Evolutionary conservation across 371 early-diverging fungal genomes (phyloP).

Genomic region (Syncephalis plumigaleata): DNA sequence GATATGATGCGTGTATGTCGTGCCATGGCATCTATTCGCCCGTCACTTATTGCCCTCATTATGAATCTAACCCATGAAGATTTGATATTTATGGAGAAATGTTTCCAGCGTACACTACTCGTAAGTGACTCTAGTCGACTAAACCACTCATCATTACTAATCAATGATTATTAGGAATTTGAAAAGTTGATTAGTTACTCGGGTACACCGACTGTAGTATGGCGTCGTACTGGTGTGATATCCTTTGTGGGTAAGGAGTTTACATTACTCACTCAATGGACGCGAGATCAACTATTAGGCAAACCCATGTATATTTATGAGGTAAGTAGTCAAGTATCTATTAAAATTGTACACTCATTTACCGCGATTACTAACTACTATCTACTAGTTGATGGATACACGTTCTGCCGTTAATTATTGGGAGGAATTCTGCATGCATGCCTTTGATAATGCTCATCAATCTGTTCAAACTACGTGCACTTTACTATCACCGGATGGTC

Average conservation of each 20-base stretch:
- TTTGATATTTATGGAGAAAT: conserved; percentile 83
- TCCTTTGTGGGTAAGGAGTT: conserved; percentile 85
- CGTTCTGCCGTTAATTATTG: conserved; percentile 79
- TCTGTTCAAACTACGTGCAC: conserved; percentile 62
- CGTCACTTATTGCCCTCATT: conserved; percentile 74
- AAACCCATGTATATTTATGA: conserved; percentile 67
- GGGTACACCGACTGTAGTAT: conserved; percentile 91
- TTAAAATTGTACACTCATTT: not conserved
- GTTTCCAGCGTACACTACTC: conserved; percentile 70
- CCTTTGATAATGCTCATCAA: conserved; percentile 75
- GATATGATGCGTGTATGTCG: conserved; percentile 74
- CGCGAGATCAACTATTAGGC: conserved; percentile 45
- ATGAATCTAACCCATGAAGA: conserved; percentile 84
- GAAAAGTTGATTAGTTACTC: conserved; percentile 77
- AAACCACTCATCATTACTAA: too few relatives aligned
- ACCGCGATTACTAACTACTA: not conserved
- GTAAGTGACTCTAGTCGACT: conserved; percentile 17
- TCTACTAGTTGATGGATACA: conserved; percentile 66
- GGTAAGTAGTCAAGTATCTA: conserved; percentile 13
- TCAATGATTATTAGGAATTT: too few relatives aligned
- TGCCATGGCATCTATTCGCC: conserved; percentile 73
- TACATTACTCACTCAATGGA: conserved; percentile 72
- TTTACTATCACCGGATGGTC: conserved; percentile 38
- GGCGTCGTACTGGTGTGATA: conserved; percentile 86
- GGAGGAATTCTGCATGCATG: conserved; percentile 77